Evolutionary conservation across 352 stramenopile species (phyloP), one percentile per base, ranked within the genome.

Genomic region (Hyphochytrium catenoides): DNA sequence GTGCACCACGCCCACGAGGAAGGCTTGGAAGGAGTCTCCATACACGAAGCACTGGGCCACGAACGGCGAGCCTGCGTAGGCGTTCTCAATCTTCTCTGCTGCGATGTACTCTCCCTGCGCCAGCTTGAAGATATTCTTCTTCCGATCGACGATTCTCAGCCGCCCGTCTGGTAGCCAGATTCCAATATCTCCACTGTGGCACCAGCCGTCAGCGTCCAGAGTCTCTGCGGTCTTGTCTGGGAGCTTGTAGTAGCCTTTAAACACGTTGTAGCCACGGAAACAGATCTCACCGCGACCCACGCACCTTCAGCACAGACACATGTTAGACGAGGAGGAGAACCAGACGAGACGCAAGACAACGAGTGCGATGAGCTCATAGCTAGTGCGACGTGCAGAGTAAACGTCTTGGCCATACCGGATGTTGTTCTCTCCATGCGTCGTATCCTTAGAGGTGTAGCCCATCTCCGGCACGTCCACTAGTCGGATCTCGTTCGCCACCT

Each of bases 141-240:
- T 85, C 31, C 73, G 66, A 36, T 85, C 73, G 24, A 86, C 71
- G 48, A 94, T 89, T 34, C 61, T 64, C 31, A 94, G 48, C 34
- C 68, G 88, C 21, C 79, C 79, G 44, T 94, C 69, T 18, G 69
- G 68, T 54, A 96, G 95, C 57, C 94, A 91, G 26, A 60, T 62
- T 8, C 82, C 90, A 27, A 97, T 73, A 60, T 97, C 90, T 8
- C 90, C 90, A 1, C 87, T 96, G 56, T 95, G 78, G 48, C 97
- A 95, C 72, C 76, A 98, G 3, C 85, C 86, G 21, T 83, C 75
- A 14, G 57, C 52, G 40, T 94, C 78, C 19, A 96, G 66, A 2
- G 70, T 78, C 39, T 93, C 74, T 0, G 48, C 48, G 0, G 86
- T 96, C 31, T 86, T 78, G 43, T 90, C 73, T 3, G 62, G 56